Conservation (phyloP, 176 grass and related monocot species). For the Lolium rigidum region DNA sequence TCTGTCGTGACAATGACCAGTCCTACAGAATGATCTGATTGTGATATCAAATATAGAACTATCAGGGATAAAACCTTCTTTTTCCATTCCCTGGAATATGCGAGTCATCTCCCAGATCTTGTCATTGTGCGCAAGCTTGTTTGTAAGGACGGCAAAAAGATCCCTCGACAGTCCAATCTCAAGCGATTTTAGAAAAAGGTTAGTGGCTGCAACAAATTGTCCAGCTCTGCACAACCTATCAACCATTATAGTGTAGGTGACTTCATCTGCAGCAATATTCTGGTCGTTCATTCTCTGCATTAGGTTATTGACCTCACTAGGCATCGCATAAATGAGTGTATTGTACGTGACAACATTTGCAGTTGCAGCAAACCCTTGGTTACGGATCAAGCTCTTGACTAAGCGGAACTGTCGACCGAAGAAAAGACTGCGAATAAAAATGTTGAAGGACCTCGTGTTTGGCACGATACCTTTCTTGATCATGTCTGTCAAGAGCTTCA, state of each 20-base stretch:
- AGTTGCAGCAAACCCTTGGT: conserved; percentile 52
- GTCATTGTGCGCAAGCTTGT: conserved; percentile 58
- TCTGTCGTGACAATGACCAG: conserved; percentile 54
- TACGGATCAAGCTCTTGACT: conserved; percentile 51
- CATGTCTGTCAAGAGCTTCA: conserved; percentile 72
- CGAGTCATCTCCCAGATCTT: conserved; percentile 49
- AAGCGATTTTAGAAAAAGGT: conserved; percentile 54
- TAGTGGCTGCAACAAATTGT: conserved; percentile 55
- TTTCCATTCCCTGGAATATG: conserved; percentile 48
- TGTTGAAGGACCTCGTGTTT: conserved; percentile 70
- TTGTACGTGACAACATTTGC: conserved; percentile 86
- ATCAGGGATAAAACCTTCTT: conserved; percentile 42
- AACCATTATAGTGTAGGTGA: conserved; percentile 72
- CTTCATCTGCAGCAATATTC: conserved; percentile 55
- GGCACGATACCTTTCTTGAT: conserved; percentile 72
- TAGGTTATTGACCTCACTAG: conserved; percentile 41
- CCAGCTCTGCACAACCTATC: conserved; percentile 59
- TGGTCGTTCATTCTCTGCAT: conserved; percentile 47
- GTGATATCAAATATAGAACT: conserved; percentile 52
- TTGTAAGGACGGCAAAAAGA: conserved; percentile 55
- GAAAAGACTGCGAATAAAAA: conserved; percentile 82
- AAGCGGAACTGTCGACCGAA: conserved; percentile 40
- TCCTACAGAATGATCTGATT: conserved; percentile 62
- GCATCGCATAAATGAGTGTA: conserved; percentile 70
- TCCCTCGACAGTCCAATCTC: conserved; percentile 54